phyloP scores from a whole-genome alignment of 208 protist genomes.

The Porcisia hertigi region DNA sequence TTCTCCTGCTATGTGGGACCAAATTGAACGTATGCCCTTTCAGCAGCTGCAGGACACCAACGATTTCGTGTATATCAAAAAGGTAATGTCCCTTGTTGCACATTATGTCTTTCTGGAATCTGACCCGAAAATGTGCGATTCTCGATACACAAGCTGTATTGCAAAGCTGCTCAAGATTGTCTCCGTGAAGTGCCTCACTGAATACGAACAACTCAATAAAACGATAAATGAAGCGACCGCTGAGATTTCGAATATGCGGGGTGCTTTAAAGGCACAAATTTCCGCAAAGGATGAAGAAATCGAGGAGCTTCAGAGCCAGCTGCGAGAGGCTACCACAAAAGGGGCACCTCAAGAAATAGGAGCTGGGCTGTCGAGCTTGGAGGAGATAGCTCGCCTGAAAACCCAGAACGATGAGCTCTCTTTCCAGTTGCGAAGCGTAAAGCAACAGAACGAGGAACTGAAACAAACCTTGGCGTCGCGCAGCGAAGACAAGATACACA shows the following conservation, averaged over 20 bases:
- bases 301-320: constrained; percentile 7
- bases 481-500: constrained; percentile 42
- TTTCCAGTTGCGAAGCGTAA: constrained; percentile 34
- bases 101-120: constrained; percentile 52
- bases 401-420: constrained; percentile 46
- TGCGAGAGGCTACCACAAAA: not conserved
- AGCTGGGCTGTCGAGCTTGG: not conserved
- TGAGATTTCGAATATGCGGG: constrained; percentile 20
- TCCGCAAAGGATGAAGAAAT: constrained; percentile 29
- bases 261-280: constrained; percentile 21
- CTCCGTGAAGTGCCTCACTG: constrained; percentile 37
- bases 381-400: constrained; percentile 32
- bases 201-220: constrained; percentile 35
- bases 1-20: constrained; percentile 52
- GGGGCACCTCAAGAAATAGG: constrained; percentile 5
- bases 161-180: constrained; percentile 68
- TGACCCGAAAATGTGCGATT: constrained; percentile 66
- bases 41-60: constrained; percentile 57
- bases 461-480: constrained; percentile 41
- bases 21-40: constrained; percentile 76
- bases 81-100: constrained; percentile 55
- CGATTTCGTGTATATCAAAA: constrained; percentile 58
- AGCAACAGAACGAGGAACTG: constrained; percentile 43
- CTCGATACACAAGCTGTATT: constrained; percentile 52
- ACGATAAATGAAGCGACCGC: constrained; percentile 14